Conservation (phyloP, 768 basidiomycete genomes). For the Termitomyces sp. region DNA sequence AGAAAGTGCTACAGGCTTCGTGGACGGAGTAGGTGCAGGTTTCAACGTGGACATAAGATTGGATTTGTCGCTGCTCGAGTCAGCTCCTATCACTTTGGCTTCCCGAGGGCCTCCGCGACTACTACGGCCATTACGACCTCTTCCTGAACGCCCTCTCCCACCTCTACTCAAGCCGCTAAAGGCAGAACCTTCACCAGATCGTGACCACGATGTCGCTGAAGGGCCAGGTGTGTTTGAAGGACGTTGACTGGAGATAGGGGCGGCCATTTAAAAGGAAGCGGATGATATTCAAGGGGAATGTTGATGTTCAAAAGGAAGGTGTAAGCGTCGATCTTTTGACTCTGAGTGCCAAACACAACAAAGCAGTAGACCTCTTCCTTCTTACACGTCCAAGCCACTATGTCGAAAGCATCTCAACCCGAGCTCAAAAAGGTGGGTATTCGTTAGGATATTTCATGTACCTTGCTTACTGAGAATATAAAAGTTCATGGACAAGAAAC, state of each 20-base stretch:
- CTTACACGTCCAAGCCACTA: constrained; percentile 26
- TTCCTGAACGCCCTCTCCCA: constrained; percentile 27
- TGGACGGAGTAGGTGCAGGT: constrained; percentile 11
- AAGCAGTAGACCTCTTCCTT: constrained; percentile 19
- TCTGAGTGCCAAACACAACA: constrained; percentile 27
- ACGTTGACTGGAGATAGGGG: constrained; percentile 27
- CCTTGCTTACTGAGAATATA: background rate
- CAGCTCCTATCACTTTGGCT: constrained; percentile 15
- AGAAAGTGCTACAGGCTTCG: constrained; percentile 14
- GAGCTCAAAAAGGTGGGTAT: constrained; percentile 93
- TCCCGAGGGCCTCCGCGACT: constrained; percentile 20
- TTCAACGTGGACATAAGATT: constrained; percentile 11
- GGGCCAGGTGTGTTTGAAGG: constrained; percentile 22
- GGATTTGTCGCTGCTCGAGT: constrained; percentile 14
- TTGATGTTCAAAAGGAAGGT: background rate
- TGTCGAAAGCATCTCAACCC: constrained; percentile 95
- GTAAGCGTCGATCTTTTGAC: background rate
- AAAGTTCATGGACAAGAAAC: constrained; percentile 98
- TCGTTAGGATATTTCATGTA: background rate
- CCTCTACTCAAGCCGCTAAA: constrained; percentile 38
- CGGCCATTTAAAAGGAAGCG: constrained; percentile 28
- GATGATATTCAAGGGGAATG: background rate
- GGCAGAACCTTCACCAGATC: constrained; percentile 40
- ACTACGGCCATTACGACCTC: constrained; percentile 26
- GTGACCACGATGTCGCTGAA: constrained; percentile 33